Conservation (phyloP, 352 stramenopile species). For the Phytophthora hibernalis region DNA sequence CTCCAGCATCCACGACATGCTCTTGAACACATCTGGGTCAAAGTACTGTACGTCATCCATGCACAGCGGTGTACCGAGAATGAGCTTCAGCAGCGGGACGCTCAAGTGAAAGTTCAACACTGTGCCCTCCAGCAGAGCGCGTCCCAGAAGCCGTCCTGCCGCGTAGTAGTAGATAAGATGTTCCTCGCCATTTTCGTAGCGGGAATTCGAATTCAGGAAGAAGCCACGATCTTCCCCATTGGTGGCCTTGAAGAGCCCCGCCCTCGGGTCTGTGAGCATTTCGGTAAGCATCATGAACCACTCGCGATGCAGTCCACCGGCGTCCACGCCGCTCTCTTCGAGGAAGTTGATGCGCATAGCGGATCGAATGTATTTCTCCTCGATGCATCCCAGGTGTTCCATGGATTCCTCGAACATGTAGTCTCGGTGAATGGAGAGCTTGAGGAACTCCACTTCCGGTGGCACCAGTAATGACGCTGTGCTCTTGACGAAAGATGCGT, state of each 20-base stretch:
- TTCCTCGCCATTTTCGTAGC: slow-evolving; percentile 61
- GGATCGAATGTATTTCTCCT: slow-evolving; percentile 60
- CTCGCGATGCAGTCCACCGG: slow-evolving; percentile 86
- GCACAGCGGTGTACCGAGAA: slow-evolving; percentile 94
- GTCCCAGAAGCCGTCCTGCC: slow-evolving; percentile 60
- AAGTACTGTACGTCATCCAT: slow-evolving; percentile 94
- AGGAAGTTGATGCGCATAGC: slow-evolving; percentile 84
- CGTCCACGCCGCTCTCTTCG: slow-evolving; percentile 83
- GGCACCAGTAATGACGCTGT: slow-evolving; percentile 49
- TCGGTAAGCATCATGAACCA: slow-evolving; percentile 90
- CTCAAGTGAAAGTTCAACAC: slow-evolving; percentile 95
- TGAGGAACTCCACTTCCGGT: slow-evolving; percentile 53
- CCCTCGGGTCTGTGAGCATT: slow-evolving; percentile 49
- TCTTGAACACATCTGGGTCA: slow-evolving; percentile 68
- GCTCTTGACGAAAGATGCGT: slow-evolving; percentile 54
- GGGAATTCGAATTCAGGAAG: slow-evolving; percentile 73
- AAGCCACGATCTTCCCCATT: slow-evolving; percentile 63
- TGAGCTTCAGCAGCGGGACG: slow-evolving; percentile 96
- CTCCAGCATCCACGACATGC: slow-evolving; percentile 71
- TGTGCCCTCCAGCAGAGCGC: slow-evolving; percentile 90
- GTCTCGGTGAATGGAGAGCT: slow-evolving; percentile 54
- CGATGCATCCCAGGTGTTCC: slow-evolving; percentile 61
- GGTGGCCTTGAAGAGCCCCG: slow-evolving; percentile 64
- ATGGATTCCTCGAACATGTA: slow-evolving; percentile 75
- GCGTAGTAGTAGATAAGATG: slow-evolving; percentile 77